Base-by-base conservation (phyloP, 208 protist genomes). In the Herpetomonas samuelpessoai region DNA sequence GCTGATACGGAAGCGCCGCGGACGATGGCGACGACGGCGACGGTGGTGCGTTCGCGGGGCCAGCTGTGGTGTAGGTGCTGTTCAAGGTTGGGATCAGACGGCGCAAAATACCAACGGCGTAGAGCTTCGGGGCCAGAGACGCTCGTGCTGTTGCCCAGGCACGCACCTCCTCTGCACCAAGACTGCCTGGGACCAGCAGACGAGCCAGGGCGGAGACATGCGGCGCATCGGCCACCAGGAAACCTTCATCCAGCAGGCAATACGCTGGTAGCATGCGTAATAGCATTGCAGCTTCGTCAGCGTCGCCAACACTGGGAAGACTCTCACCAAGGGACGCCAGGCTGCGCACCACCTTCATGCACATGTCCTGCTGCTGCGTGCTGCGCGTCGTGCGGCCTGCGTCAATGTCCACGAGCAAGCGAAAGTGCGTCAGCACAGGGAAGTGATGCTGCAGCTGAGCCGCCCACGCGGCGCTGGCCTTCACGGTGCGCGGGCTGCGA, bases 361-460 rank as follows among this genome's bases (percentile, higher is more conserved):
- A 76, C 67, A 70, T 65, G 28, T 61, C 65, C 22, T 66, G 50
- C 21, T 79, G 46, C 9, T 71, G 70, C 26, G 80, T 75, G 29
- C 68, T 70, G 44, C 73, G 64, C 25, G 79, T 30, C 3, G 76
- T 76, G 14, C 79, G 79, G 12, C 76, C 78, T 0, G 62, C 67
- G 10, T 78, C 71, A 22, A 93, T 44, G 51, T 82, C 56, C n/a
- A 61, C 65, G 16, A 88, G 51, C 53, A 86, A 61, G 26, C 69
- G 60, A 65, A 83, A 91, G 76, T 93, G 87, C 48, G 81, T 67
- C 18, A 91, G 72, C 16, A 87, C 65, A 22, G 87, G 83, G 39
- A 81, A 73, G 49, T 74, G 72, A 27, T 71, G 71, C 21, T 57
- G 27, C 47, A 93, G 78, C 35, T 78, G 71, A 31, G 69, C 67